Percentiles rank a stretch among this genome's conserved stretches.
Evolutionary conservation across 441 rosid species (phyloP).

Genomic region (Breynia disticha): DNA sequence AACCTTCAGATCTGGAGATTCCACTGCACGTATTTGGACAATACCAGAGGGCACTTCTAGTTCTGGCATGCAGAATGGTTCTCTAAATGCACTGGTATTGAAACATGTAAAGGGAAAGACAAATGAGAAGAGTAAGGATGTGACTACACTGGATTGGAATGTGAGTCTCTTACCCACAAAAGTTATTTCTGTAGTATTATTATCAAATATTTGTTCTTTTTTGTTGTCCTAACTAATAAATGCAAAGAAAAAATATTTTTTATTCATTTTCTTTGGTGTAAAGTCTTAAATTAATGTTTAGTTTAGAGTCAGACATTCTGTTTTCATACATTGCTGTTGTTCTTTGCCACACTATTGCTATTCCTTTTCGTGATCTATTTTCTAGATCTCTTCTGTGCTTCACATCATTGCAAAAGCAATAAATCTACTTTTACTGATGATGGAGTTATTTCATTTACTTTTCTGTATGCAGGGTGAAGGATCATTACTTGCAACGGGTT

Average conservation of each 20-base stretch:
- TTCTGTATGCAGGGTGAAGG: slow-evolving; percentile 71
- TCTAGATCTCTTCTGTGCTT: neutral
- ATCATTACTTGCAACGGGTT: slow-evolving; percentile 93
- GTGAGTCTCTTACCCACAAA: slow-evolving; percentile 40
- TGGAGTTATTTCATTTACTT: slow-evolving; percentile 5
- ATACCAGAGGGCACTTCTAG: slow-evolving; percentile 52
- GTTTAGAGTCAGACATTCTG: too few relatives aligned
- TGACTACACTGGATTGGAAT: slow-evolving; percentile 98
- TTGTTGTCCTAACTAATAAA: too few relatives aligned
- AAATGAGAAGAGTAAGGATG: slow-evolving; percentile 95
- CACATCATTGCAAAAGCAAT: slow-evolving; percentile 3
- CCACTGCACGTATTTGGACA: slow-evolving; percentile 93
- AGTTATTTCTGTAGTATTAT: too few relatives aligned
- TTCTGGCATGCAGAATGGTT: slow-evolving; percentile 44
- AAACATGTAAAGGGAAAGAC: slow-evolving; percentile 93
- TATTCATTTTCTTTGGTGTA: too few relatives aligned
- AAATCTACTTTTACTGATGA: neutral
- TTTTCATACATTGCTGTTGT: too few relatives aligned
- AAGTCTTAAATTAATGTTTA: too few relatives aligned
- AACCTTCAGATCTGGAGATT: slow-evolving; percentile 83
- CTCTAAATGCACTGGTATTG: slow-evolving; percentile 52
- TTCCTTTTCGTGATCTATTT: neutral
- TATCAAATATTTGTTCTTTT: neutral
- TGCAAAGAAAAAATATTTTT: too few relatives aligned
- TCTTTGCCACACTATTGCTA: too few relatives aligned